phyloP scores from a whole-genome alignment of 768 basidiomycete species.

The Amylocystis lapponica region DNA sequence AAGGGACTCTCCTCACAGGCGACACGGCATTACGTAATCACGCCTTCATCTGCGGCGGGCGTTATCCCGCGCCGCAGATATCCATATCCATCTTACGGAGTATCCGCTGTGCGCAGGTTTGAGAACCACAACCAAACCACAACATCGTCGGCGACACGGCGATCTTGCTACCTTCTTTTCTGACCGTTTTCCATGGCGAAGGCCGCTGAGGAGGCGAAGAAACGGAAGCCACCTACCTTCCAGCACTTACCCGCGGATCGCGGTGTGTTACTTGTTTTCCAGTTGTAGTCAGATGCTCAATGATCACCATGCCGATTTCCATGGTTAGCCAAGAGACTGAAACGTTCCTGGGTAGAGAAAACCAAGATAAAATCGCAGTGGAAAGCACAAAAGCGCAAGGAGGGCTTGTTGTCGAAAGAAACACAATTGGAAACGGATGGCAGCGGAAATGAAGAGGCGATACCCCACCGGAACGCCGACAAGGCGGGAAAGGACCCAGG shows the following conservation, averaged over 20 bases:
- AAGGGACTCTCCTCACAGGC: conserved; percentile 12
- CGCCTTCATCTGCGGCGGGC: no score
- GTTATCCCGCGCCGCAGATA: no score
- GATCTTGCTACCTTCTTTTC: no score
- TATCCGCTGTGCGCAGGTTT: no score
- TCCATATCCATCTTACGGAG: no score
- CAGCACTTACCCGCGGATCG: conserved; percentile 56
- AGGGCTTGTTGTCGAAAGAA: conserved; percentile 25
- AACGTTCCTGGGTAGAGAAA: conserved; percentile 72
- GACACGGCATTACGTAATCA: conserved; percentile 16
- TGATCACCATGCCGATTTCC: conserved; percentile 1
- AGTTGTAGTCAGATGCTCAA: no score
- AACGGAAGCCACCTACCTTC: conserved; percentile 66
- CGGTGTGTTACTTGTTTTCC: conserved; percentile 36
- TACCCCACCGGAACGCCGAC: no score
- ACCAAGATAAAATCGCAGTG: conserved; percentile 76
- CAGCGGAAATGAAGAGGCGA: background rate
- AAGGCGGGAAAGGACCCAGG: no score
- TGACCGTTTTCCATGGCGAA: conserved; percentile 1
- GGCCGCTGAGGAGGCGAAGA: conserved; percentile 26
- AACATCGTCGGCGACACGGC: no score
- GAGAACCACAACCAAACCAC: no score
- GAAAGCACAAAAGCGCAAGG: conserved; percentile 61
- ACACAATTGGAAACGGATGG: conserved; percentile 8
- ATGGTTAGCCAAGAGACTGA: conserved; percentile 67